A percentile compares a stretch with the other conserved stretches of the same genome.
phyloP scores from a whole-genome alignment of 805 yeast genomes.

The Blastobotrys robertii region DNA sequence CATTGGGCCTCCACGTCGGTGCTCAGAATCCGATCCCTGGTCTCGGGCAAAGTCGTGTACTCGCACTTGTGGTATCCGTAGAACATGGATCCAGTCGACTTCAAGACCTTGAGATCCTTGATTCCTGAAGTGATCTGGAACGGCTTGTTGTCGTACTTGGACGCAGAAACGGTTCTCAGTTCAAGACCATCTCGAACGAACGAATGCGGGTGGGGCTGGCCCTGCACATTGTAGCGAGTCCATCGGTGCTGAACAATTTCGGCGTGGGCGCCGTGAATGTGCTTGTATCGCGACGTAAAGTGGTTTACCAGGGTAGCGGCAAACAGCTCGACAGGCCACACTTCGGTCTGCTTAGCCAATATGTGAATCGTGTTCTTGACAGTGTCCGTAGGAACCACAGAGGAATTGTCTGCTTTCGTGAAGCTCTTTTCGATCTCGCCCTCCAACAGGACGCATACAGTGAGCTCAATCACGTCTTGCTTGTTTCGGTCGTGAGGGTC shows the following conservation, averaged over 20 bases:
- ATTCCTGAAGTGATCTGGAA: constrained; percentile 57
- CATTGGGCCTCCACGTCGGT: constrained; percentile 74
- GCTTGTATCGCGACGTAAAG: constrained; percentile 66
- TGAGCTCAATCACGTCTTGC: constrained; percentile 81
- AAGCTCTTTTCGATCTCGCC: constrained; percentile 76
- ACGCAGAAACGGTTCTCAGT: constrained; percentile 43
- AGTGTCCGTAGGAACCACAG: constrained; percentile 92
- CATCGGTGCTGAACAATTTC: constrained; percentile 66
- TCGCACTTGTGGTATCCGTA: constrained; percentile 81
- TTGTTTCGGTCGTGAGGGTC: constrained; percentile 60
- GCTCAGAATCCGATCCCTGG: constrained; percentile 75
- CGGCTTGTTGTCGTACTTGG: constrained; percentile 27
- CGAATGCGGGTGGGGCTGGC: constrained; percentile 72
- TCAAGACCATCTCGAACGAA: constrained; percentile 81
- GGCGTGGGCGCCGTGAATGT: constrained; percentile 63
- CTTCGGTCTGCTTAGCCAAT: constrained; percentile 72
- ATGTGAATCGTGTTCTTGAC: constrained; percentile 81
- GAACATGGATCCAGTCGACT: constrained; percentile 89
- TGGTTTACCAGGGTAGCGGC: constrained; percentile 80
- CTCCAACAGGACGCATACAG: constrained; percentile 61
- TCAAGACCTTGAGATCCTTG: constrained; percentile 73
- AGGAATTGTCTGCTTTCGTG: constrained; percentile 78
- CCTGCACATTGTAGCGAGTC: constrained; percentile 67
- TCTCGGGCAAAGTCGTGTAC: constrained; percentile 77
- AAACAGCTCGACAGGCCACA: constrained; percentile 85